Evolutionary conservation across 306 rosid genomes (phyloP).

Genomic region (Prunus campanulata): DNA sequence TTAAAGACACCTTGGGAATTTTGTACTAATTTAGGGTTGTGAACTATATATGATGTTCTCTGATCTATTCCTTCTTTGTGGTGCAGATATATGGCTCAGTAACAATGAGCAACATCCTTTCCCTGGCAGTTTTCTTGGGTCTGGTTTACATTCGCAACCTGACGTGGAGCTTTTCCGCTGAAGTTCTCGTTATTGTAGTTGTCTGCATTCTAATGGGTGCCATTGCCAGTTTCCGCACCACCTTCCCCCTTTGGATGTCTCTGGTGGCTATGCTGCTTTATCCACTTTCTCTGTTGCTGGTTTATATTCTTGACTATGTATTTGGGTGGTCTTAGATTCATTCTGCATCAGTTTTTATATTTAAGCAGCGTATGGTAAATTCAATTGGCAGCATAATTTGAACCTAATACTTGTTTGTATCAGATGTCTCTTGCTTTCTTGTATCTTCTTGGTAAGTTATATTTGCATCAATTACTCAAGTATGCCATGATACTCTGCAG

Average conservation of each 20-base stretch:
- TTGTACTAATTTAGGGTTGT: not conserved
- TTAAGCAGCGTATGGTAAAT: too few species aligned
- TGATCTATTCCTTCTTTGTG: not conserved
- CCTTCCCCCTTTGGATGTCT: constrained; percentile 32
- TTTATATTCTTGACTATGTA: constrained; percentile 27
- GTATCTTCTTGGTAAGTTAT: not conserved
- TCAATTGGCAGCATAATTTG: not conserved
- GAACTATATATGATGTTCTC: not conserved
- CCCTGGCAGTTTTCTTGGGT: constrained; percentile 23
- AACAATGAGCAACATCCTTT: constrained; percentile 15
- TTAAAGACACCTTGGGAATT: not conserved
- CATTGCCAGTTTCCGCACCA: constrained; percentile 28
- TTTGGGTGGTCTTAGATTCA: constrained; percentile 27
- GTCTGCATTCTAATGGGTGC: constrained; percentile 33
- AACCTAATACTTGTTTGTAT: not conserved
- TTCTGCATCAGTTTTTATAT: not conserved
- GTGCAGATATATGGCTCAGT: constrained; percentile 29
- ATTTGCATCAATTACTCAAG: too few species aligned
- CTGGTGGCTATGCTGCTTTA: constrained; percentile 23
- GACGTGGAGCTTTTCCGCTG: constrained; percentile 31
- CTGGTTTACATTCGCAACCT: constrained; percentile 16
- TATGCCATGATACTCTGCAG: too few species aligned
- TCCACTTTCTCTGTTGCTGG: constrained; percentile 33
- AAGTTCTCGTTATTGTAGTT: constrained; percentile 30
- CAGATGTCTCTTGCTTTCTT: not conserved